Evolutionary conservation across 495 filamentous ascomycete species (phyloP).

Genomic region (Monascus purpureus): DNA sequence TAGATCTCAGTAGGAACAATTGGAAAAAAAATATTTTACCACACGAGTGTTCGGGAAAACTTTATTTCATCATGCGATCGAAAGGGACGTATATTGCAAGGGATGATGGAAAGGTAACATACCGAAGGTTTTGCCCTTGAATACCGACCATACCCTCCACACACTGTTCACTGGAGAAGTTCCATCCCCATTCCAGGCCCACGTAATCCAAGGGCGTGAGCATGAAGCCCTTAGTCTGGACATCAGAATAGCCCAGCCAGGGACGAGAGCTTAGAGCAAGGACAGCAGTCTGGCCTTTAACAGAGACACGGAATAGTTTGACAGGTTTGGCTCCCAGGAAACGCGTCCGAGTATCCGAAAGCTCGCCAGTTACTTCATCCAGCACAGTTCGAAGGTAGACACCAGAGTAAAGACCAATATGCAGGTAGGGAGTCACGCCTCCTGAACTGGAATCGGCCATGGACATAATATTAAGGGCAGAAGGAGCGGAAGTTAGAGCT

Average conservation of each 20-base stretch:
- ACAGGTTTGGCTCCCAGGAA: slow-evolving; percentile 85
- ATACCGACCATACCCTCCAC: slow-evolving; percentile 93
- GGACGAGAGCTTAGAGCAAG: slow-evolving; percentile 80
- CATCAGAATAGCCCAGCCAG: slow-evolving; percentile 85
- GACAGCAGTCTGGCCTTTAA: slow-evolving; percentile 74
- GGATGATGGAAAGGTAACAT: slow-evolving; percentile 24
- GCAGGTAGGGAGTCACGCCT: slow-evolving; percentile 74
- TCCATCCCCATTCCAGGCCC: slow-evolving; percentile 87
- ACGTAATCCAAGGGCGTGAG: slow-evolving; percentile 81
- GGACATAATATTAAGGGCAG: slow-evolving; percentile 78
- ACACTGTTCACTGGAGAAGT: slow-evolving; percentile 87
- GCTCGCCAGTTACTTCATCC: slow-evolving; percentile 86
- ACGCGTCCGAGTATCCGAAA: slow-evolving; percentile 85
- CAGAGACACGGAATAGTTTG: slow-evolving; percentile 72
- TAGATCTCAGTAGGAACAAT: slow-evolving; percentile 62
- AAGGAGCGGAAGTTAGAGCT: slow-evolving; percentile 78
- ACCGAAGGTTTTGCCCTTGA: slow-evolving; percentile 79
- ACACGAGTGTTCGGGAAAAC: slow-evolving; percentile 35
- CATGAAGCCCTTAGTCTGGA: slow-evolving; percentile 70
- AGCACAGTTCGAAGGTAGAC: slow-evolving; percentile 89
- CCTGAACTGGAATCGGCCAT: slow-evolving; percentile 80
- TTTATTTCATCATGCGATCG: slow-evolving; percentile 56
- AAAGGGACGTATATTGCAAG: slow-evolving; percentile 4
- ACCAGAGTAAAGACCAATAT: slow-evolving; percentile 90
- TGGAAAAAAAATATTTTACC: slow-evolving; percentile 43